Conservation (phyloP, 495 filamentous ascomycete genomes). For the Durotheca rogersii region DNA sequence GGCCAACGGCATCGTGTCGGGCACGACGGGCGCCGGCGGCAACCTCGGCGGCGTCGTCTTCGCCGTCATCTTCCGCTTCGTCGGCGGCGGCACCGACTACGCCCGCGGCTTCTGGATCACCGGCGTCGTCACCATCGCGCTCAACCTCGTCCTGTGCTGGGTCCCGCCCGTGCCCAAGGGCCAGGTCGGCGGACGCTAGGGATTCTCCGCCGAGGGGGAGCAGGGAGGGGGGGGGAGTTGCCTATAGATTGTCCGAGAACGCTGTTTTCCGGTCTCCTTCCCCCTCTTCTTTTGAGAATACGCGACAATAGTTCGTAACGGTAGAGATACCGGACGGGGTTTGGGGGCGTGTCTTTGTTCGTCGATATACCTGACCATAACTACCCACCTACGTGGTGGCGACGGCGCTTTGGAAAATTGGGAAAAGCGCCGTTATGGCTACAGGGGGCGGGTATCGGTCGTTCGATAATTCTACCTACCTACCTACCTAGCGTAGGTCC, state of each 20-base stretch:
- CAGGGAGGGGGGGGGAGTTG: neutral
- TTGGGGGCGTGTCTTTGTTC: too few relatives aligned
- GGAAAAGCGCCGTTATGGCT: too few relatives aligned
- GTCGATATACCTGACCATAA: neutral
- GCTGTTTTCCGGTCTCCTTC: neutral
- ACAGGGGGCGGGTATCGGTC: too few relatives aligned
- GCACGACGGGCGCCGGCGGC: slow-evolving; percentile 73
- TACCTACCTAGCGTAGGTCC: neutral
- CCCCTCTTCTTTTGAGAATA: too few relatives aligned
- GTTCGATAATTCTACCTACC: neutral
- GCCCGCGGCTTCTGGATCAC: slow-evolving; percentile 76
- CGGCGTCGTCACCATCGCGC: slow-evolving; percentile 68
- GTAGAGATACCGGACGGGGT: too few relatives aligned
- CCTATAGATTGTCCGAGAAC: neutral
- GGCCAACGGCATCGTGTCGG: slow-evolving; percentile 68
- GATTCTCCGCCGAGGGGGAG: too few relatives aligned
- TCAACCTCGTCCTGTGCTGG: slow-evolving; percentile 70
- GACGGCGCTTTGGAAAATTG: neutral
- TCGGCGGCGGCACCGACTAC: slow-evolving; percentile 60
- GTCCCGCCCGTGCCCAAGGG: slow-evolving; percentile 69
- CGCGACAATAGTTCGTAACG: too few relatives aligned
- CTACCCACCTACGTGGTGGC: too few relatives aligned
- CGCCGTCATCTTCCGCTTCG: slow-evolving; percentile 80
- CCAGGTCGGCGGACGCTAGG: slow-evolving; percentile 62
- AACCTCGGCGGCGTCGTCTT: slow-evolving; percentile 88